Conservation (phyloP, 108 stramenopile species). For the Nitzschia inconspicua region DNA sequence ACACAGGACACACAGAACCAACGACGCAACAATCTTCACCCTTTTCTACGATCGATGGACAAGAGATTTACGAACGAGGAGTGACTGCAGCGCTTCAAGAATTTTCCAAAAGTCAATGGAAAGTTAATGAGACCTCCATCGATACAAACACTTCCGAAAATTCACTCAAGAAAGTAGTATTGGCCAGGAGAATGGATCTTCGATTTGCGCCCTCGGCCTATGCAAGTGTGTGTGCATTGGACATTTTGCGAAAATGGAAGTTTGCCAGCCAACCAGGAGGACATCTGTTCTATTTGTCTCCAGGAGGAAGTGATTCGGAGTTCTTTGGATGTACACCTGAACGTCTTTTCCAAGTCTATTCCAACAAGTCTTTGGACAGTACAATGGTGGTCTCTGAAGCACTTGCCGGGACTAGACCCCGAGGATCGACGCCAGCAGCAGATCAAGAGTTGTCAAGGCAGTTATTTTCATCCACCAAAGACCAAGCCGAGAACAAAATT, state of each 20-base stretch:
- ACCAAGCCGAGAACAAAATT: constrained; percentile 72
- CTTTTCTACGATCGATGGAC: constrained; percentile 28
- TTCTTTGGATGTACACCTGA: constrained; percentile 87
- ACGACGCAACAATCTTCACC: constrained; percentile 13
- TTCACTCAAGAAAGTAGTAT: constrained; percentile 62
- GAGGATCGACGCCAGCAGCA: constrained; percentile 63
- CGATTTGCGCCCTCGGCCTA: constrained; percentile 19
- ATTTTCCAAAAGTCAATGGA: constrained; percentile 17
- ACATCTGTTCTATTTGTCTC: constrained; percentile 67
- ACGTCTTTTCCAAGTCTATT: constrained; percentile 60
- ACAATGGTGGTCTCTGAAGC: constrained; percentile 64
- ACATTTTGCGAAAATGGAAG: constrained; percentile 67
- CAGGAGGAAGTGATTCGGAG: constrained; percentile 42
- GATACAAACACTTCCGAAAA: not conserved
- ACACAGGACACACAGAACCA: not conserved
- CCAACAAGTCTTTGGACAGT: not conserved
- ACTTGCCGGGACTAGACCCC: constrained; percentile 78
- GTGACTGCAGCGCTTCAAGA: constrained; percentile 51
- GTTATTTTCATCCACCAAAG: constrained; percentile 67
- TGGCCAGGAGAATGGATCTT: constrained; percentile 65
- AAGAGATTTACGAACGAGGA: constrained; percentile 65
- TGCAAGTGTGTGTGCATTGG: constrained; percentile 40
- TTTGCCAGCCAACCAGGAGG: constrained; percentile 63
- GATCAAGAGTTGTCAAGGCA: constrained; percentile 67
- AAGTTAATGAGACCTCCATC: not conserved